Evolutionary conservation across 2,329 filamentous ascomycete genomes (phyloP), one percentile per base, ranked within the genome.

Genomic region (Fusarium fracticaudum): DNA sequence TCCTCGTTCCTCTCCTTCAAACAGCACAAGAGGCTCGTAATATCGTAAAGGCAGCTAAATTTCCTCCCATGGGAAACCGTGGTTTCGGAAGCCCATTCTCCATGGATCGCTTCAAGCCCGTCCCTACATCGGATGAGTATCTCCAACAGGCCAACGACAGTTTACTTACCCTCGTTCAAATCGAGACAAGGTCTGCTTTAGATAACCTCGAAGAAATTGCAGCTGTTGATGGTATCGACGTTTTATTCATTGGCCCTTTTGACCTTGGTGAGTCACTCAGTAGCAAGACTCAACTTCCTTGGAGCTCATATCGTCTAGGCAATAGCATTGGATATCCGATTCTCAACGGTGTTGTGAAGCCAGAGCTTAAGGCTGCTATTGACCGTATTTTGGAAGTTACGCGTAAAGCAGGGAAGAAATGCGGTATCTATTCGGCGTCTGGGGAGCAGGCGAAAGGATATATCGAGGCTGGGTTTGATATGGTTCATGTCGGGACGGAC

Each of bases 261-360:
- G 66, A 68, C 37, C 66, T 68, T 1, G 62, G 66, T 68, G 14
- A 40, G 61, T 29, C 1, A 22, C 20, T 26, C 24, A 2, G 15
- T 0, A 29, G 4, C 2, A 4, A 15, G 24, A 0, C 14, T 10
- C n/a, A n/a, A n/a, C n/a, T n/a, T n/a, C 1, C 5, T 40, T 18
- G 17, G 1, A 17, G 20, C 45, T 65, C 0, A 67, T 15, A 6
- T 15, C 9, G 17, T 4, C 2, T 12, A 68, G 65, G 65, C 6
- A 68, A 68, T 17, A 68, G 65, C 5, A 61, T 68, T 20, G 54
- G 66, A 13, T 38, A 68, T 9, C 62, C 66, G n/a, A 67, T 62
- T 17, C 60, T 69, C 24, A 51, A 69, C 26, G 57, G 64, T 6
- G 26, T 51, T 5, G 50, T 69, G 18, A 62, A 51, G 6, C 64